A percentile compares a stretch with the other conserved stretches of the same genome.
Evolutionary conservation across 148 eudicot species (phyloP).

Genomic region (Salicornia ramosissima): DNA sequence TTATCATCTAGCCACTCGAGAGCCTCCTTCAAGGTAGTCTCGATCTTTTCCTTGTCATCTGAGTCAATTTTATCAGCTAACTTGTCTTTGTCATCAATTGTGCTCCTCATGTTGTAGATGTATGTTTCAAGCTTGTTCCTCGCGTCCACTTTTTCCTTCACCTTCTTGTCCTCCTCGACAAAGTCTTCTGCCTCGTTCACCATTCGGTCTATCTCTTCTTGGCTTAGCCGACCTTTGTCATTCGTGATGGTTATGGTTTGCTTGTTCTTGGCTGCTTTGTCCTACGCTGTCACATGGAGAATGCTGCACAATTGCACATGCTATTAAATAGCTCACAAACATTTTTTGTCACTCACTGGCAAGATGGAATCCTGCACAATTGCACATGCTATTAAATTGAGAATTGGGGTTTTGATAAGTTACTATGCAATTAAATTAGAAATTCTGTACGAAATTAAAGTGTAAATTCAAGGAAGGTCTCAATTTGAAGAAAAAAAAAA

Average conservation of each 20-base stretch:
- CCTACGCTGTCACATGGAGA: constrained; percentile 59
- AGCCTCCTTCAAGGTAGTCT: constrained; percentile 41
- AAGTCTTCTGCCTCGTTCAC: constrained; percentile 45
- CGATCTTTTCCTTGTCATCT: constrained; percentile 37
- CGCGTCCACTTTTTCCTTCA: constrained; percentile 38
- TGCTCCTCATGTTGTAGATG: constrained; percentile 48
- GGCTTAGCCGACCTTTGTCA: constrained; percentile 52
- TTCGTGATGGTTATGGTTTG: constrained; percentile 48
- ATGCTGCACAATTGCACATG: too few relatives aligned
- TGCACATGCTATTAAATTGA: too few relatives aligned
- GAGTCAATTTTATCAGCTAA: constrained; percentile 43
- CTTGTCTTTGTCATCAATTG: constrained; percentile 40
- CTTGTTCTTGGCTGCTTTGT: constrained; percentile 55
- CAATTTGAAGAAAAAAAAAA: too few relatives aligned
- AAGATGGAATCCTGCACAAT: too few relatives aligned
- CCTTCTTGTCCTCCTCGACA: constrained; percentile 39
- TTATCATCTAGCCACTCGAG: constrained; percentile 54
- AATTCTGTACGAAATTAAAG: too few relatives aligned
- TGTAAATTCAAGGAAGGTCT: too few relatives aligned
- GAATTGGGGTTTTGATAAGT: too few relatives aligned
- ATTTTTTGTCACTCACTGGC: too few relatives aligned
- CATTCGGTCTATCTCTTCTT: constrained; percentile 44
- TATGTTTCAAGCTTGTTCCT: constrained; percentile 46
- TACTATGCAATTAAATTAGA: too few relatives aligned
- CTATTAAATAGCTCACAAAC: too few relatives aligned